Percentiles rank a stretch among this genome's conserved stretches.
These are phyloP conservation scores for Lactifluus hygrophoroides DNA, from an alignment of 768 basidiomycete genomes.

Conservation along the genomic window DNA sequence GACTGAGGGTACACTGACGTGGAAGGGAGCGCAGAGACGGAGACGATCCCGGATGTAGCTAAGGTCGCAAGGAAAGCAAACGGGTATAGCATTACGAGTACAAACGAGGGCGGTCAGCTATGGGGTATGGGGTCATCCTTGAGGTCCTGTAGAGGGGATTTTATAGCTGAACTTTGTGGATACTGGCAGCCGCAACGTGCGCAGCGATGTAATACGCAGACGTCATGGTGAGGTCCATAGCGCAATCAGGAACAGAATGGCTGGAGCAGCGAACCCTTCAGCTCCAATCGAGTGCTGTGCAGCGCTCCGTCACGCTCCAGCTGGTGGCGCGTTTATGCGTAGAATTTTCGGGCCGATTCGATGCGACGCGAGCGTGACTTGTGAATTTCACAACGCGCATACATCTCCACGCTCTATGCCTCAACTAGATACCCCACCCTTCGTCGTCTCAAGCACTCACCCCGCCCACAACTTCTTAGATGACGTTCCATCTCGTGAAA, in stretches of 20 bases:
- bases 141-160: background rate
- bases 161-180: background rate
- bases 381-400: background rate
- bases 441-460: too few species aligned
- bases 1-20: conserved; percentile 1
- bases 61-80: conserved; percentile 11
- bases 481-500: background rate
- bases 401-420: background rate
- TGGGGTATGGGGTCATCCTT: background rate
- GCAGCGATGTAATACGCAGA: background rate
- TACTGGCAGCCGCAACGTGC: background rate
- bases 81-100: background rate
- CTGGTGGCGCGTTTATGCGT: too few species aligned
- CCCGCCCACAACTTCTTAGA: background rate
- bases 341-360: too few species aligned
- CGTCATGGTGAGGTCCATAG: background rate
- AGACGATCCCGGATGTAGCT: conserved; percentile 14
- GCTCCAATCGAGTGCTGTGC: background rate
- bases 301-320: background rate
- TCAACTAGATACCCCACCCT: too few species aligned
- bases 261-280: too few species aligned
- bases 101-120: background rate
- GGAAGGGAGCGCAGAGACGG: conserved; percentile 21
- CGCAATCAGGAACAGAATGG: too few species aligned
- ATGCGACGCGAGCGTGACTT: too few species aligned